Evolutionary conservation across 2,329 filamentous ascomycete species (phyloP).

Genomic region (Chalaropsis thielavioides): DNA sequence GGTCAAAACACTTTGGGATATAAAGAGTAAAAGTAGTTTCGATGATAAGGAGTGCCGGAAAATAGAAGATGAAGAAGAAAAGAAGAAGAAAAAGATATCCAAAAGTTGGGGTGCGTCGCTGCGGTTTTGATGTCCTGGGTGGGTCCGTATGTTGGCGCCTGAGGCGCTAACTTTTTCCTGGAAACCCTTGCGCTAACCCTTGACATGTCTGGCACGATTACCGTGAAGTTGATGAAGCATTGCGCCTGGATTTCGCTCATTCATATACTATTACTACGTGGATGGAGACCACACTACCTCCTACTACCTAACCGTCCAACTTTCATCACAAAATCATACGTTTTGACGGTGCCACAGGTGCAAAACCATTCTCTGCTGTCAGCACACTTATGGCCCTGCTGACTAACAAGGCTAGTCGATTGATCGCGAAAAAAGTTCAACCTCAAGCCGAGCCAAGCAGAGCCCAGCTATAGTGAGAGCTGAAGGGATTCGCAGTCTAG

Average conservation of each 20-base stretch:
- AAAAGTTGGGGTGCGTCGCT: constrained; percentile 10
- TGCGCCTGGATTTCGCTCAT: not conserved
- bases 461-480: constrained; percentile 6
- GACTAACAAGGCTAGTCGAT: constrained; percentile 8
- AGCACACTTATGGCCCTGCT: constrained; percentile 15
- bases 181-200: not conserved
- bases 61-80: constrained; percentile 30
- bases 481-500: constrained; percentile 4
- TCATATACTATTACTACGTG: not conserved
- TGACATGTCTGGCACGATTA: not conserved
- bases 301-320: not conserved
- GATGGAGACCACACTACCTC: not conserved
- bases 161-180: not conserved
- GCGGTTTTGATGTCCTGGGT: constrained; percentile 13
- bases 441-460: constrained; percentile 4
- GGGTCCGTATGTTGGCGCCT: not conserved
- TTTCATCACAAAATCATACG: too few species aligned
- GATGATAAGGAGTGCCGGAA: constrained; percentile 94
- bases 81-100: constrained; percentile 25
- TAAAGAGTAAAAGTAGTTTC: constrained; percentile 45
- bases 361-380: not conserved
- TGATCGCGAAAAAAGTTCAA: constrained; percentile 18
- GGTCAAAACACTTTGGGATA: constrained; percentile 67
- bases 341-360: not conserved
- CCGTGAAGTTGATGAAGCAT: not conserved